Percentiles rank a stretch among this genome's conserved stretches.
Evolutionary conservation across 1,139 yeast genomes (phyloP).

Genomic region (Debaryomyces robertsiae): DNA sequence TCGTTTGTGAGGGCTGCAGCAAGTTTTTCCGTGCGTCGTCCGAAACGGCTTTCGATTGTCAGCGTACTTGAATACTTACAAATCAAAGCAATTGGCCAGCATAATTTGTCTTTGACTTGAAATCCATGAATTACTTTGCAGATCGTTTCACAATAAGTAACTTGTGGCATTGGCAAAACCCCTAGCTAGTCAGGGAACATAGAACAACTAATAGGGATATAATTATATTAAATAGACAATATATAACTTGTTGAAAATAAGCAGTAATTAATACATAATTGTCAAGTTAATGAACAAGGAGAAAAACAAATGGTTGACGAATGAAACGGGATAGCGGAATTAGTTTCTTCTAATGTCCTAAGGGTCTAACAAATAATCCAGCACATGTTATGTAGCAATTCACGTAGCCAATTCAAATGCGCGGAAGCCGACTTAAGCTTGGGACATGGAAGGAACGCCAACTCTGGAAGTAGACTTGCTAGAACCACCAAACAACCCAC

Average conservation of each 20-base stretch:
- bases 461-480: slow-evolving; percentile 58
- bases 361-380: slow-evolving; percentile 3
- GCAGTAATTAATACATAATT: slow-evolving; percentile 8
- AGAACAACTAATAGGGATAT: not conserved
- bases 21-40: too few species aligned
- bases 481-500: slow-evolving; percentile 74
- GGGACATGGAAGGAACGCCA: slow-evolving; percentile 88
- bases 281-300: slow-evolving; percentile 8
- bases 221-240: slow-evolving; percentile 8
- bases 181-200: too few species aligned
- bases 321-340: slow-evolving; percentile 5
- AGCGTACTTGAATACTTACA: too few species aligned
- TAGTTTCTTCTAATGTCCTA: slow-evolving; percentile 1
- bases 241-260: slow-evolving; percentile 3
- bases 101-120: too few species aligned
- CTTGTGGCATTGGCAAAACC: too few species aligned
- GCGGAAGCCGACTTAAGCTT: slow-evolving; percentile 51
- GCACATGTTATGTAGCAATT: slow-evolving; percentile 7
- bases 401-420: slow-evolving; percentile 4
- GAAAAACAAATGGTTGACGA: slow-evolving; percentile 7
- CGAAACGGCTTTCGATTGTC: too few species aligned
- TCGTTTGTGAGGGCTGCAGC: too few species aligned
- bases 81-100: too few species aligned
- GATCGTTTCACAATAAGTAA: too few species aligned
- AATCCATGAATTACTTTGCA: too few species aligned